Percentiles rank a stretch among this genome's conserved stretches.
Conservation (phyloP, 176 grass and related monocot species). For the Pontederia crassipes region DNA sequence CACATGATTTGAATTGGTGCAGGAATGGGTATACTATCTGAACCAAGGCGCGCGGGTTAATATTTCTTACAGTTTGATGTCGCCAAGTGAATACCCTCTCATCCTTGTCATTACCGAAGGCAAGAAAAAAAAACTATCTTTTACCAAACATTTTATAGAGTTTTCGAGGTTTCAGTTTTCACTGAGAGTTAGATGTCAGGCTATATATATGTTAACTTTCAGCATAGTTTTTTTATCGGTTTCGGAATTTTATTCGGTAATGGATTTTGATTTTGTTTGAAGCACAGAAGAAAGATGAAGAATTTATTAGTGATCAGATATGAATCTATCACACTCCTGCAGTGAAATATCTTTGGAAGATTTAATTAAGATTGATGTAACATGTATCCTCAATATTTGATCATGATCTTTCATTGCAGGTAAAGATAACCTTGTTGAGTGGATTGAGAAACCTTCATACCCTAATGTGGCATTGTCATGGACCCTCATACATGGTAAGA, state of each 20-base stretch:
- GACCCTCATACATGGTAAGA: slow-evolving; percentile 34
- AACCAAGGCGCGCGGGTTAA: slow-evolving; percentile 40
- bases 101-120: slow-evolving; percentile 46
- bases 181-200: background rate
- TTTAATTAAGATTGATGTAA: background rate
- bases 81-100: slow-evolving; percentile 24
- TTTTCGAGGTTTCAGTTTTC: background rate
- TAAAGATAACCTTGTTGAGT: slow-evolving; percentile 28
- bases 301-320: no score
- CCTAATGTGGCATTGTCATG: slow-evolving; percentile 39
- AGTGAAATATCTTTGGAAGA: background rate
- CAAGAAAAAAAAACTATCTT: slow-evolving; percentile 1
- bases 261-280: no score
- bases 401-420: slow-evolving; percentile 21
- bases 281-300: no score
- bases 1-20: slow-evolving; percentile 1
- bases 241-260: no score
- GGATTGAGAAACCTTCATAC: slow-evolving; percentile 40
- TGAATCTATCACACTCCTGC: no score
- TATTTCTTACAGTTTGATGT: slow-evolving; percentile 34
- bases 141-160: no score
- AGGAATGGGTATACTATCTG: slow-evolving; percentile 62
- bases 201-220: no score
- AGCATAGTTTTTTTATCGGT: no score
- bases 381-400: background rate